Conservation (phyloP, 768 basidiomycete genomes). For the Tubosaeta sp. region DNA sequence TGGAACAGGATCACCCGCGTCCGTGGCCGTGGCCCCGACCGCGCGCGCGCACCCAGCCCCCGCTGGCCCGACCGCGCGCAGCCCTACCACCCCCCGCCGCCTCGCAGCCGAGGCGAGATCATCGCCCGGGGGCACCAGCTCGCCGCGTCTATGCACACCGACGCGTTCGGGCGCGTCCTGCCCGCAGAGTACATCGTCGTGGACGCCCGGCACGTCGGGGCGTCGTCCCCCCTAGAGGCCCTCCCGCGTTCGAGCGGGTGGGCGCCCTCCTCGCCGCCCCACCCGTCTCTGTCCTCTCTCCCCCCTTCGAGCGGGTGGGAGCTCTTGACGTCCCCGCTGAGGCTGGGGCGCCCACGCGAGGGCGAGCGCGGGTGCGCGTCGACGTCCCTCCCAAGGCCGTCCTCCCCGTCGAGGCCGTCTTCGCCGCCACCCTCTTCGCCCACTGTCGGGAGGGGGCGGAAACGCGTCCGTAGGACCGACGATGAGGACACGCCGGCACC, state of each 20-base stretch:
- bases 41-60: background rate
- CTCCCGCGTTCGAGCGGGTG: background rate
- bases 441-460: constrained; percentile 8
- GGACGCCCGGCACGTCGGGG: background rate
- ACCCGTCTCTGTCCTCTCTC: too few relatives aligned
- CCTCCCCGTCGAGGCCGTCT: too few relatives aligned
- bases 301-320: too few relatives aligned
- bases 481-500: background rate
- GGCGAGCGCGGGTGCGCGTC: too few relatives aligned
- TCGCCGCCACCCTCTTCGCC: constrained; percentile 11
- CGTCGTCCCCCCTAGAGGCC: background rate
- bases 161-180: constrained; percentile 11
- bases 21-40: constrained; percentile 10
- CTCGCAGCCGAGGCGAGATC: constrained; percentile 4
- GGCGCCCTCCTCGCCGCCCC: background rate
- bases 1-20: constrained; percentile 6
- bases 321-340: too few relatives aligned
- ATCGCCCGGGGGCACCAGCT: constrained; percentile 9
- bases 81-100: background rate
- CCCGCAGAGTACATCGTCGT: background rate
- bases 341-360: too few relatives aligned
- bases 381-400: too few relatives aligned
- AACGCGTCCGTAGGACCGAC: constrained; percentile 10
- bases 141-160: constrained; percentile 1
- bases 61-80: constrained; percentile 11